Evolutionary conservation across 2,329 filamentous ascomycete genomes (phyloP).

Genomic region (Fulvia fulva): DNA sequence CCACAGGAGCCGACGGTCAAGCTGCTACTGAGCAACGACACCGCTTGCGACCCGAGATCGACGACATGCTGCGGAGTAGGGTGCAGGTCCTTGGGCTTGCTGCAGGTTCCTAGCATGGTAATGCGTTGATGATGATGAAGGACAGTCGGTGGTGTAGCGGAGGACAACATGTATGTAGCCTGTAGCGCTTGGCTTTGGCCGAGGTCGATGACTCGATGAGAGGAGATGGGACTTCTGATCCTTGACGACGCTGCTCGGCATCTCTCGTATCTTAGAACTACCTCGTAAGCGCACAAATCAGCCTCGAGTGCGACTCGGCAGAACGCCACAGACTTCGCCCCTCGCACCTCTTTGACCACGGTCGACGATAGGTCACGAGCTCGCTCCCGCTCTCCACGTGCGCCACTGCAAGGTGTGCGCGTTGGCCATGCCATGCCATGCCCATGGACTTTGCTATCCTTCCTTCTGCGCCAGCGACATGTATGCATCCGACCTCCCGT

Average conservation of each 20-base stretch:
- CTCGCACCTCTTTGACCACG: not conserved
- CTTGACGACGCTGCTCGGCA: not conserved
- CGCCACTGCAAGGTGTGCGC: too few species aligned
- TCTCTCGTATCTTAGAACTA: too few species aligned
- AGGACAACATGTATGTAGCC: not conserved
- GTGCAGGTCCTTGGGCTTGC: not conserved
- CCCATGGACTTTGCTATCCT: not conserved
- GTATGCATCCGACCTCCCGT: not conserved
- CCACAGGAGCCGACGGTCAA: not conserved
- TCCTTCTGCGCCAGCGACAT: not conserved
- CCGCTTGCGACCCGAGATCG: not conserved
- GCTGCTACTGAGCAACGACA: not conserved
- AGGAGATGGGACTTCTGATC: not conserved
- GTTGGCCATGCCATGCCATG: too few species aligned
- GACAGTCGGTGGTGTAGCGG: too few species aligned
- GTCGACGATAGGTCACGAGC: not conserved
- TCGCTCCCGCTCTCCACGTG: not conserved
- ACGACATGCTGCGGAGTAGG: not conserved
- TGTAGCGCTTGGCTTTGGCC: not conserved
- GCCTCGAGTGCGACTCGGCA: not conserved
- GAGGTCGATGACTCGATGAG: slow-evolving; percentile 2
- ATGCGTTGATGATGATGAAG: not conserved
- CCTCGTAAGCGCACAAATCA: not conserved
- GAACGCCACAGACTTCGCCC: not conserved
- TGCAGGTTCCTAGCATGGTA: not conserved